These are phyloP conservation scores for Esteya vermicola DNA, from an alignment of 2,329 filamentous ascomycete species.

Conservation along the genomic window DNA sequence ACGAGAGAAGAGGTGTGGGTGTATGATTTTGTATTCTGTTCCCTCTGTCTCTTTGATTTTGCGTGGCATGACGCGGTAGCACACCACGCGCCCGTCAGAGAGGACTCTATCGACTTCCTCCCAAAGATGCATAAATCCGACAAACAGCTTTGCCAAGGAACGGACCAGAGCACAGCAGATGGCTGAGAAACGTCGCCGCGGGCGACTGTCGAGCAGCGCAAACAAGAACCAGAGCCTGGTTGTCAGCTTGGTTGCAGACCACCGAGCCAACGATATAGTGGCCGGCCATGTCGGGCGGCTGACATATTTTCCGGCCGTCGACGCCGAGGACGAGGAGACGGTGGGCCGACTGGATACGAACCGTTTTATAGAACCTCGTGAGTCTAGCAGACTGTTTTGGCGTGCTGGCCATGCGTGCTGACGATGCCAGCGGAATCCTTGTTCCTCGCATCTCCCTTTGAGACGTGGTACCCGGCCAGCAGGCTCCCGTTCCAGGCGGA, in stretches of 20 bases:
- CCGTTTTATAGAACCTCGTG: conserved; percentile 10
- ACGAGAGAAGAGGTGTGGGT: no score
- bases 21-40: no score
- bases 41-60: no score
- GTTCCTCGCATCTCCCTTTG: conserved; percentile 15
- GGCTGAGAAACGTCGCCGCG: conserved; percentile 11
- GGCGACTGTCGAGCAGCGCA: not conserved
- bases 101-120: no score
- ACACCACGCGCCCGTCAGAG: no score
- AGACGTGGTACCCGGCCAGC: conserved; percentile 14
- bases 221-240: no score
- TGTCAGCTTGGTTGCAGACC: conserved; percentile 14
- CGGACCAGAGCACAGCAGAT: no score
- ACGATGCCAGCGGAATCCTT: not conserved
- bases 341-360: conserved; percentile 7
- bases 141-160: no score
- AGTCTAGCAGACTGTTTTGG: conserved; percentile 4
- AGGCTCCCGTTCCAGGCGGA: not conserved
- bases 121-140: no score
- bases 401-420: not conserved
- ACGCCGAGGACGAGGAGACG: not conserved
- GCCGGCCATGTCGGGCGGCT: conserved; percentile 38
- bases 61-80: no score
- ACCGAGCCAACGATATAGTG: conserved; percentile 28
- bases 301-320: conserved; percentile 23